Percentiles rank a stretch among this genome's conserved stretches.
Evolutionary conservation across 768 basidiomycete species (phyloP).

Genomic region (Peribolospora baueri): DNA sequence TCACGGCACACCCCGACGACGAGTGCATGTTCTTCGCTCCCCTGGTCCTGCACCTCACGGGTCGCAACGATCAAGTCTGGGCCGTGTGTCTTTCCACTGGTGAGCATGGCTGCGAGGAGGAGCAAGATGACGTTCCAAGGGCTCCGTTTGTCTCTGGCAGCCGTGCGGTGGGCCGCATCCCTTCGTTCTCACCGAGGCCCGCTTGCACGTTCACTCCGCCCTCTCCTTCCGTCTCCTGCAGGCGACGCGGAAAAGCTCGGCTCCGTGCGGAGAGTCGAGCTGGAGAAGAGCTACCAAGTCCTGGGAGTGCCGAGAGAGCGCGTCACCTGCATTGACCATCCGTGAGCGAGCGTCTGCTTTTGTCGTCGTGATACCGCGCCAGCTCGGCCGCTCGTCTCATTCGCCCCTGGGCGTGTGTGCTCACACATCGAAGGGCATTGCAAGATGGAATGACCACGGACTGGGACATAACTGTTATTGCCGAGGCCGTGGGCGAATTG

Average conservation of each 20-base stretch:
- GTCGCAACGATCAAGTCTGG: conserved; percentile 18
- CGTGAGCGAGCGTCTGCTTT: conserved; percentile 27
- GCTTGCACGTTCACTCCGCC: no score
- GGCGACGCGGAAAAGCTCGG: conserved; percentile 61
- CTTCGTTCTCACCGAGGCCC: no score
- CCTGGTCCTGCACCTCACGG: conserved; percentile 36
- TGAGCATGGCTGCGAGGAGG: conserved; percentile 6
- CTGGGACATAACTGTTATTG: conserved; percentile 30
- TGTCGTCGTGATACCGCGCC: background rate
- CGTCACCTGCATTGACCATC: conserved; percentile 41
- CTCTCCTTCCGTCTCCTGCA: background rate
- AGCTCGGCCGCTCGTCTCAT: background rate
- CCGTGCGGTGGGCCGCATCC: background rate
- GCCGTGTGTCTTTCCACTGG: conserved; percentile 51
- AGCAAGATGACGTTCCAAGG: background rate
- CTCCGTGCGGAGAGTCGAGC: conserved; percentile 31
- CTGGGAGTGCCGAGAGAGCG: conserved; percentile 36
- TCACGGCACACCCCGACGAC: conserved; percentile 88
- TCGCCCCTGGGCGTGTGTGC: background rate
- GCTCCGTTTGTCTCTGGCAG: background rate
- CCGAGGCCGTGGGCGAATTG: conserved; percentile 32
- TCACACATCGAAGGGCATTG: conserved; percentile 27
- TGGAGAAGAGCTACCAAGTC: conserved; percentile 37
- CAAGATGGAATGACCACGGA: conserved; percentile 44
- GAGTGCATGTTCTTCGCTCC: conserved; percentile 87